A percentile compares a stretch with the other conserved stretches of the same genome.
These are phyloP conservation scores for Monosporascus sp. DNA, from an alignment of 2,329 filamentous ascomycete genomes.

Conservation along the genomic window DNA sequence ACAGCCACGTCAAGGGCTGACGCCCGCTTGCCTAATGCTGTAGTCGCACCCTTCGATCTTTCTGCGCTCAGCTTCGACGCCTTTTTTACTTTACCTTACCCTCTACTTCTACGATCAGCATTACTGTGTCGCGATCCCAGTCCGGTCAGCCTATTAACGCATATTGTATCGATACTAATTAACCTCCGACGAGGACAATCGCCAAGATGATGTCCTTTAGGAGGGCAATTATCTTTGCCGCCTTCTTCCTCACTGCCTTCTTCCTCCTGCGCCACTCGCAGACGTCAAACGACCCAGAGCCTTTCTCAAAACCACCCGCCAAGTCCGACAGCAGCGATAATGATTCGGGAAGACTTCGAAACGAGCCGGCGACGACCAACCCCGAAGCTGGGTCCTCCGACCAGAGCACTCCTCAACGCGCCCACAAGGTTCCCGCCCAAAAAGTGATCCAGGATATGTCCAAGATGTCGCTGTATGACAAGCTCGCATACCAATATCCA, in stretches of 20 bases:
- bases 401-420: conserved; percentile 4
- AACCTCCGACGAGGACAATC: conserved; percentile 4
- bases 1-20: too few relatives aligned
- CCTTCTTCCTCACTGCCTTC: conserved; percentile 29
- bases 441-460: conserved; percentile 65
- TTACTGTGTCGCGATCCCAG: background rate
- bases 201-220: conserved; percentile 29
- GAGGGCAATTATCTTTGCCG: conserved; percentile 26
- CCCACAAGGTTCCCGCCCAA: conserved; percentile 43
- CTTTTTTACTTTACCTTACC: too few relatives aligned
- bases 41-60: too few relatives aligned
- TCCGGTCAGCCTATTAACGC: background rate
- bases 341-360: conserved; percentile 7
- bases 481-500: conserved; percentile 87
- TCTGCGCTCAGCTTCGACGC: too few relatives aligned
- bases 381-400: conserved; percentile 8
- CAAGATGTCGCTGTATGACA: conserved; percentile 67
- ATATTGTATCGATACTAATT: background rate
- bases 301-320: conserved; percentile 20
- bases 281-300: conserved; percentile 19
- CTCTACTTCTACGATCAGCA: too few relatives aligned
- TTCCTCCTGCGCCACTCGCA: conserved; percentile 28
- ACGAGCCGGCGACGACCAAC: conserved; percentile 17
- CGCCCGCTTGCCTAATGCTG: too few relatives aligned
- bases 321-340: conserved; percentile 14